Conservation (phyloP, 2,329 filamentous ascomycete species). For the Cladosporium oxysporum region DNA sequence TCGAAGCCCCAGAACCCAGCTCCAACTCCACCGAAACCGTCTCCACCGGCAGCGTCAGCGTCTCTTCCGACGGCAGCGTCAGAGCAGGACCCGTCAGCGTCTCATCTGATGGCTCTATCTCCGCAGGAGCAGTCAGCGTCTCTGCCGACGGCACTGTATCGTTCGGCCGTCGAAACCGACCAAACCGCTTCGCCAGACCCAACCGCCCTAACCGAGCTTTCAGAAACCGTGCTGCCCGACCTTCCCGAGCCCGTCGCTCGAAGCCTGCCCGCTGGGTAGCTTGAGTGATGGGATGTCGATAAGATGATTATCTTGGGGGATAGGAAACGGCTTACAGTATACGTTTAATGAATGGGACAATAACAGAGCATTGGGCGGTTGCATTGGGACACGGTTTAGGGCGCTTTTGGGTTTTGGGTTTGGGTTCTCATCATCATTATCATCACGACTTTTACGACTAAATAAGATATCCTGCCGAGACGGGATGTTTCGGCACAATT, state of each 20-base stretch:
- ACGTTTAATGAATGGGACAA: constrained; percentile 6
- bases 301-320: not conserved
- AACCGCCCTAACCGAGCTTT: not conserved
- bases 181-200: constrained; percentile 1
- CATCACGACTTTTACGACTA: constrained; percentile 15
- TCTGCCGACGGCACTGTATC: not conserved
- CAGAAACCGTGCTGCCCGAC: not conserved
- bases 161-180: not conserved
- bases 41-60: not conserved
- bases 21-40: not conserved
- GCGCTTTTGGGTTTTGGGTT: not conserved
- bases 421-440: not conserved
- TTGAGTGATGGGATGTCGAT: not conserved
- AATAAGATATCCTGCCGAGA: constrained; percentile 3
- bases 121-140: not conserved
- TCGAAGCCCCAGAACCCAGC: not conserved
- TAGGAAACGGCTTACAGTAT: constrained; percentile 16
- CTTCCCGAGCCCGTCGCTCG: constrained; percentile 6
- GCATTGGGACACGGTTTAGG: constrained; percentile 7
- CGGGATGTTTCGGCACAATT: not conserved
- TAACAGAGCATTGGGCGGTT: not conserved
- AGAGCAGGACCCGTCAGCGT: not conserved
- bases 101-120: not conserved
- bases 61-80: not conserved
- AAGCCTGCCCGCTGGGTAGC: constrained; percentile 9